Conservation (phyloP, 768 basidiomycete species). For the Boletus insuetus region DNA sequence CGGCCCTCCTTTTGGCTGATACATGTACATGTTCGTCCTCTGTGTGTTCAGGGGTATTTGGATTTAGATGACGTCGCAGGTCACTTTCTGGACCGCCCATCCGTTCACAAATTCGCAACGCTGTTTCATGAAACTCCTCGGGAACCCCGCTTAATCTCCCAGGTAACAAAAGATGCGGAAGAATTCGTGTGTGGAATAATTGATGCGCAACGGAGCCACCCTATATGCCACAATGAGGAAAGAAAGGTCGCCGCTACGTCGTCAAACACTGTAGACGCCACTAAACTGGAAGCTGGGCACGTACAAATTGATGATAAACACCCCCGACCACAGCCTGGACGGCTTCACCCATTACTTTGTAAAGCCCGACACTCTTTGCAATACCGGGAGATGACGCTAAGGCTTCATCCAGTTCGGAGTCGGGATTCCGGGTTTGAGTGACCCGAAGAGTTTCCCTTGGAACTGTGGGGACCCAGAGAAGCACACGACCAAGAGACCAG, state of each 20-base stretch:
- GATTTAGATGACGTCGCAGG: constrained; percentile 2
- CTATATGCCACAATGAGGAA: constrained; percentile 5
- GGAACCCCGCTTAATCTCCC: constrained; percentile 28
- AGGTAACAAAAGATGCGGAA: constrained; percentile 31
- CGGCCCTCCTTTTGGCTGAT: constrained; percentile 18
- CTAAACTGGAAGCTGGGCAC: constrained; percentile 34
- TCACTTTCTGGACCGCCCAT: constrained; percentile 32
- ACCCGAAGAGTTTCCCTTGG: constrained; percentile 33
- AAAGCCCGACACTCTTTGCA: constrained; percentile 59
- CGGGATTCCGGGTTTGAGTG: constrained; percentile 12
- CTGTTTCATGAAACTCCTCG: constrained; percentile 28
- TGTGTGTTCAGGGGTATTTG: not conserved
- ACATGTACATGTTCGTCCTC: constrained; percentile 7
- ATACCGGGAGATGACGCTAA: constrained; percentile 34
- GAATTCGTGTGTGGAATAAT: constrained; percentile 35
- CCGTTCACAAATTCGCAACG: constrained; percentile 25
- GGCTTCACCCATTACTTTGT: constrained; percentile 75
- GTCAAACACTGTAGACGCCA: constrained; percentile 4
- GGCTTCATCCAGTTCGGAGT: constrained; percentile 28
- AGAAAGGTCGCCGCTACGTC: constrained; percentile 5
- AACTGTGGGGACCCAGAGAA: constrained; percentile 72
- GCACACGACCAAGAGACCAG: constrained; percentile 73
- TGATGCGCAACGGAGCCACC: constrained; percentile 34
- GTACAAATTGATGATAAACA: constrained; percentile 76
- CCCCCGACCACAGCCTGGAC: constrained; percentile 77